Conservation (phyloP, 805 yeast genomes). For the Saccharomycopsis selenospora region DNA sequence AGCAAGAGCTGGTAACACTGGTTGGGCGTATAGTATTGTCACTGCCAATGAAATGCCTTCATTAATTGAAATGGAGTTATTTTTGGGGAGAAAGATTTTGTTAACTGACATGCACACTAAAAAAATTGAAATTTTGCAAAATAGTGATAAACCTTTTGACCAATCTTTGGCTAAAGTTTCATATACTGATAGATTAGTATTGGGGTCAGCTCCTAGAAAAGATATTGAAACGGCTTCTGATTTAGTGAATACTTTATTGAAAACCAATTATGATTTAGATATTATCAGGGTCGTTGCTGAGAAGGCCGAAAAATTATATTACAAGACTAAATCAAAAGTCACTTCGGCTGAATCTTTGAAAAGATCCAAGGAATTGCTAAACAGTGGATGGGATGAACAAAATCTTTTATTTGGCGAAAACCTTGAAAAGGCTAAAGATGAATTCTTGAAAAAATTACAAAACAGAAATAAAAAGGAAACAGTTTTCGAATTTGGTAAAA, state of each 20-base stretch:
- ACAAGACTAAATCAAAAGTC: slow-evolving; percentile 67
- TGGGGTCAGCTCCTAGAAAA: slow-evolving; percentile 75
- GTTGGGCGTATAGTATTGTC: slow-evolving; percentile 94
- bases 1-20: slow-evolving; percentile 96
- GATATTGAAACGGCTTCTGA: slow-evolving; percentile 70
- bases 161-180: slow-evolving; percentile 52
- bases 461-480: slow-evolving; percentile 76
- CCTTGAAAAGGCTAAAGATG: slow-evolving; percentile 65
- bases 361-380: slow-evolving; percentile 66
- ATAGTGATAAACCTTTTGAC: slow-evolving; percentile 33
- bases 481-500: slow-evolving; percentile 80
- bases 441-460: slow-evolving; percentile 62
- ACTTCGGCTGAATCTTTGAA: slow-evolving; percentile 85
- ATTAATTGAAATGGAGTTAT: slow-evolving; percentile 80
- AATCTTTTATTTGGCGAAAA: slow-evolving; percentile 65
- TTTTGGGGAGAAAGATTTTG: slow-evolving; percentile 75
- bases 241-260: slow-evolving; percentile 52
- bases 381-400: slow-evolving; percentile 83
- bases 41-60: slow-evolving; percentile 85
- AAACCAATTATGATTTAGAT: slow-evolving; percentile 59
- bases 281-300: slow-evolving; percentile 61
- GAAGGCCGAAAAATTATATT: slow-evolving; percentile 83
- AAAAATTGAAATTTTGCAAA: slow-evolving; percentile 45
- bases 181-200: slow-evolving; percentile 67
- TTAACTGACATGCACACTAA: slow-evolving; percentile 64